A percentile compares a stretch with the other conserved stretches of the same genome.
phyloP scores from a whole-genome alignment of 108 stramenopile species.

The Schizochytrium sp. region DNA sequence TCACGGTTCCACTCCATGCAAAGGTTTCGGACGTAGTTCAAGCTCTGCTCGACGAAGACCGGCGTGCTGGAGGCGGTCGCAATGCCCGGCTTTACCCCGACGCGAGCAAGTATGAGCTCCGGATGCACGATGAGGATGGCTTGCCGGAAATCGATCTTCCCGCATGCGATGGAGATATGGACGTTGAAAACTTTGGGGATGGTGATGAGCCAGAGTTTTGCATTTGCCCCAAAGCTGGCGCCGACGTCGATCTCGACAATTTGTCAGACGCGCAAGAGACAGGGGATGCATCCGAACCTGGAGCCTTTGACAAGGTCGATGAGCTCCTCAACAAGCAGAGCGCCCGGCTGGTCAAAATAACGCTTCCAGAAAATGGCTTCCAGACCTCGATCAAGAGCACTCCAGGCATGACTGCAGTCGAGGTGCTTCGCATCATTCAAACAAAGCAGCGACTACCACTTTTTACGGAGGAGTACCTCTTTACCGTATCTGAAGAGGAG shows the following conservation, averaged over 20 bases:
- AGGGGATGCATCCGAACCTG: no score
- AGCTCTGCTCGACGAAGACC: background rate
- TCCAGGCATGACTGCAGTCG: background rate
- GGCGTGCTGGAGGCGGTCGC: background rate
- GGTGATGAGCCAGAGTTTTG: background rate
- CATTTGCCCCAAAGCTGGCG: background rate
- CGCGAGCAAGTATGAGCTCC: constrained; percentile 22
- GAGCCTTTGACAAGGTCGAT: background rate
- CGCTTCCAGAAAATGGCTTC: background rate
- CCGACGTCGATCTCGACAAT: background rate
- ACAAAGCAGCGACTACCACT: background rate
- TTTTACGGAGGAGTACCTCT: background rate
- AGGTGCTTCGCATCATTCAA: background rate
- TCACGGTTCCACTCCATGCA: background rate
- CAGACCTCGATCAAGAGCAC: background rate
- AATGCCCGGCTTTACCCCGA: background rate
- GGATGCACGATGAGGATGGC: constrained; percentile 28
- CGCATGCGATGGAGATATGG: constrained; percentile 19
- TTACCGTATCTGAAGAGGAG: background rate
- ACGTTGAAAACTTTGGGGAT: background rate
- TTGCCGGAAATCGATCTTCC: constrained; percentile 32
- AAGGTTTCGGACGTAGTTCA: background rate
- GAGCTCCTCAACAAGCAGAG: background rate
- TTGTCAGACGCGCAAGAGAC: background rate
- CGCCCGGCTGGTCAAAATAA: background rate